Base-by-base conservation (phyloP, 371 early-diverging fungal species). In the Syncephalastrum sp. region DNA sequence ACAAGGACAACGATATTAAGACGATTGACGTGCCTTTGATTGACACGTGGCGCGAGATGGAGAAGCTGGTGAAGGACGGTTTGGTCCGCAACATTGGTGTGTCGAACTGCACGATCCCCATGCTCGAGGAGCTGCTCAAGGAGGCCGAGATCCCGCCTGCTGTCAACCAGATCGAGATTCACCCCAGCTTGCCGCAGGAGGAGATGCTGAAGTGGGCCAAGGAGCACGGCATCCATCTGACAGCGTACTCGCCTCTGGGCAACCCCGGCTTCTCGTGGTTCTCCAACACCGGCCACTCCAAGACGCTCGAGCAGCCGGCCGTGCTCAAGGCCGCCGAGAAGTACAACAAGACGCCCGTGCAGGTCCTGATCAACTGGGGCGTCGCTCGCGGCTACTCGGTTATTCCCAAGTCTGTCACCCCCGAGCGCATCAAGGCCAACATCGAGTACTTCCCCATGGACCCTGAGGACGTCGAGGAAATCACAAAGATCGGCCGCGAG, bases 11-110 rank as follows among this genome's bases (percentile, higher is more conserved):
- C 10, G 58, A 68, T 21, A 57, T 72, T 23, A 49, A 69, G 6
- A 45, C 66, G 16, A 75, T 75, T 46, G 66, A 77, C 44, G 81
- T 79, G 21, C 71, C 76, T 25, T 51, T 87, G 44, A 67, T 75
- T 50, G 82, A 87, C 44, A 82, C 92, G 1, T 94, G 91, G 92
- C 75, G 75, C 59, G 88, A 82, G 16, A 85, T 96, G 89, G 94
- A 94, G 70, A 63, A 70, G 17, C 68, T 86, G 8, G 63, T 78
- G 16, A 69, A 78, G 12, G 73, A 80, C 16, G 90, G 89, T 50
- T 63, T 78, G 42, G 81, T 77, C 29, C 77, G 74, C 45, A 77
- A 81, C 16, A 83, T 88, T 47, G 88, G 88, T 64, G 85, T 88
- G 10, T 82, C 84, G 50, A 88, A 88, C 67, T 85, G 82, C 50